phyloP scores from a whole-genome alignment of 345 rosid genomes.

The Brassica carinata region DNA sequence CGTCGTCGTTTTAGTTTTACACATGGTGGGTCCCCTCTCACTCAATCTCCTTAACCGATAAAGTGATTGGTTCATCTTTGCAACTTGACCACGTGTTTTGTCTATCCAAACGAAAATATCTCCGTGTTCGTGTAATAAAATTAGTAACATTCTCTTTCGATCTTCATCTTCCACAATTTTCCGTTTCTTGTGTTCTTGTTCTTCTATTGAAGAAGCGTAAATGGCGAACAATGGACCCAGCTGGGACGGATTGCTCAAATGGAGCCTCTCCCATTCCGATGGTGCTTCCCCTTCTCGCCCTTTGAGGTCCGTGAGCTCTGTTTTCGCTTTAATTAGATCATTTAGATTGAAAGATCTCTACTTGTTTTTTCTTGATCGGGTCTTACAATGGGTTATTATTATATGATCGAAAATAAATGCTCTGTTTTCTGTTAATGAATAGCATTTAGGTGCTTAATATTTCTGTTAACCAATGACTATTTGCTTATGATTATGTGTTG shows the following conservation, averaged over 20 bases:
- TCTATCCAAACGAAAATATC: constrained; percentile 25
- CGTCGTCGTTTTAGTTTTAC: not conserved
- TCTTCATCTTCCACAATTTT: not conserved
- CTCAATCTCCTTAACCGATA: constrained; percentile 14
- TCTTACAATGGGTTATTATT: not conserved
- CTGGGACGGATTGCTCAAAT: constrained; percentile 92
- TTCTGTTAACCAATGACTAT: not conserved
- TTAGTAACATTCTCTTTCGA: not conserved
- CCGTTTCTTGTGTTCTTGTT: not conserved
- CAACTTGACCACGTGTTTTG: constrained; percentile 31
- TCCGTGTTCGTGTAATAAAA: constrained; percentile 24
- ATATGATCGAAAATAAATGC: not conserved
- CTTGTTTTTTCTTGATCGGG: not conserved
- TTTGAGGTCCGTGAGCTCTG: constrained; percentile 51
- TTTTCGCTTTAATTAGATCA: not conserved
- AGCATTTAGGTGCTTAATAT: not conserved
- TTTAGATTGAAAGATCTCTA: not conserved
- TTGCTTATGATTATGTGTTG: not conserved
- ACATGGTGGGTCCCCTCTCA: constrained; percentile 5
- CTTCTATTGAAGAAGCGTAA: not conserved
- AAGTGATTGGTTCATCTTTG: not conserved
- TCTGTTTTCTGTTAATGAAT: not conserved
- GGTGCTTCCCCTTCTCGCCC: constrained; percentile 56
- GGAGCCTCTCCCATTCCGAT: constrained; percentile 92
- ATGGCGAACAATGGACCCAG: constrained; percentile 84